Evolutionary conservation across 1,139 yeast genomes (phyloP).

Genomic region (Diutina ranongensis): DNA sequence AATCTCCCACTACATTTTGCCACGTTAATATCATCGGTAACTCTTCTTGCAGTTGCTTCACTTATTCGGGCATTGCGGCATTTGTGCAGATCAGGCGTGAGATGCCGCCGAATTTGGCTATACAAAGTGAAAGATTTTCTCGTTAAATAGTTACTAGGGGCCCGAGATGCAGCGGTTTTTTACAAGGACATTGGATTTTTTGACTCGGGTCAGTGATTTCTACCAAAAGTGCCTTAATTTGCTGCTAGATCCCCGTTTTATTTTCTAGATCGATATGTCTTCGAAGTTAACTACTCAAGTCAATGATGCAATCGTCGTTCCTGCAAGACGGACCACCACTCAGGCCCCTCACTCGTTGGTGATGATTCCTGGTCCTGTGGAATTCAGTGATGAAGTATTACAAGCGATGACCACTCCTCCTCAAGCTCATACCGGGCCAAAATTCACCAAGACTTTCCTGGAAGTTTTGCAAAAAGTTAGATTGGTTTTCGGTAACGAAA

Average conservation of each 20-base stretch:
- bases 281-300: not conserved
- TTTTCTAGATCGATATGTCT: not conserved
- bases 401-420: slow-evolving; percentile 6
- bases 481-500: slow-evolving; percentile 6
- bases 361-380: slow-evolving; percentile 8
- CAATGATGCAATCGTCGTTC: not conserved
- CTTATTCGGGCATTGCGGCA: not conserved
- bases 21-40: no score
- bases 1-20: no score
- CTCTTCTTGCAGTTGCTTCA: not conserved
- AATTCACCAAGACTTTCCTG: slow-evolving; percentile 4
- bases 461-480: slow-evolving; percentile 6
- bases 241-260: slow-evolving; percentile 1
- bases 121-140: not conserved
- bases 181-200: not conserved
- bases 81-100: not conserved
- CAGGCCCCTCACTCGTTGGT: slow-evolving; percentile 6
- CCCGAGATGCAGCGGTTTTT: not conserved
- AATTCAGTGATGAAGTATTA: slow-evolving; percentile 7
- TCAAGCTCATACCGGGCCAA: slow-evolving; percentile 7
- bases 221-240: not conserved
- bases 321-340: not conserved
- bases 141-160: not conserved
- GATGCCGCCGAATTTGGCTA: not conserved
- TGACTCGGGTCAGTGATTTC: not conserved